Evolutionary conservation across 371 early-diverging fungal genomes (phyloP), one percentile per base, ranked within the genome.

Genomic region (Actinomortierella ambigua): DNA sequence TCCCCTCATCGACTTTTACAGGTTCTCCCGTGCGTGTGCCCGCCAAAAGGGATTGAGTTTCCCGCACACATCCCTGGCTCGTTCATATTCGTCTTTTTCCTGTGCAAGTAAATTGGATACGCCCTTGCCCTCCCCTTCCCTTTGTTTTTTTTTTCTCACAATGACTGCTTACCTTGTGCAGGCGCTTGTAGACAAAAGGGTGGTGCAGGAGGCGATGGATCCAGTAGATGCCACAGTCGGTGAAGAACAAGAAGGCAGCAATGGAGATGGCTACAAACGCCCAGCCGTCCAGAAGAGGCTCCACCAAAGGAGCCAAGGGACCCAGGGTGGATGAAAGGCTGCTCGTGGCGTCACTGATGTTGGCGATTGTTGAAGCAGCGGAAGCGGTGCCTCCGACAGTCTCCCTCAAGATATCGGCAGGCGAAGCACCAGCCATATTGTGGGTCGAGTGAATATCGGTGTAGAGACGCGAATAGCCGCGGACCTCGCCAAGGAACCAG

Each of bases 151-250:
- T 49, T 47, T n/a, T 40, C 34, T 11, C 34, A 34, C n/a, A n/a
- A n/a, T n/a, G n/a, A n/a, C n/a, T 55, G 39, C 47, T 50, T 77
- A 87, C 82, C 83, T 96, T 98, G 84, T 98, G 98, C 42, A 96
- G 77, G 70, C 85, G 85, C 66, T 90, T 89, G 76, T 98, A 97
- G 39, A 96, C 68, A 51, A 78, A 59, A 50, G 93, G 95, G 59
- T 94, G 94, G 69, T 98, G 97, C 73, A 91, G 82, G 63, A 84
- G 83, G 17, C 97, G 90, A 77, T 97, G 97, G 63, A 96, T 88
- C 93, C 94, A 95, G 75, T 98, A 98, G 64, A 98, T 93, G 54
- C 92, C 85, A 69, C 86, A 90, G 66, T 98, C 98, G 39, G 97
- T 96, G 64, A 96, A 95, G 69, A 93, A 69, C 60, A 98, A 81